A percentile compares a stretch with the other conserved stretches of the same genome.
Evolutionary conservation across 345 rosid species (phyloP).

Genomic region (Arabidopsis thaliana): DNA sequence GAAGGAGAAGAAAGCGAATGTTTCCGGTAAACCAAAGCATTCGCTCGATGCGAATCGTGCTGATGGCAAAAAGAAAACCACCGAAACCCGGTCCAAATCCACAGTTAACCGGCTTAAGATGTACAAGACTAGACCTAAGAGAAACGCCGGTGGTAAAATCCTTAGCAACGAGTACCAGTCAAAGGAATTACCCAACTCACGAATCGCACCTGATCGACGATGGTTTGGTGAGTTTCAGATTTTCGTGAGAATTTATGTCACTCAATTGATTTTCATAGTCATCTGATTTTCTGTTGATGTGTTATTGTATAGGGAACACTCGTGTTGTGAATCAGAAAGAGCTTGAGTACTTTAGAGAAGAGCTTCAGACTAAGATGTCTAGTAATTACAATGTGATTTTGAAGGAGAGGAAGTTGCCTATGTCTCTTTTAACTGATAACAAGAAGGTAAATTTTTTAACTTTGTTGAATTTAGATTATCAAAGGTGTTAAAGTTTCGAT

Average conservation of each 20-base stretch:
- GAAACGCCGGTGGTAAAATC: conserved; percentile 62
- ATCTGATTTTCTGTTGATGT: background rate
- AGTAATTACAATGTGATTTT: conserved; percentile 75
- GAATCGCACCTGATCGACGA: conserved; percentile 85
- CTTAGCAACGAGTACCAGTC: conserved; percentile 77
- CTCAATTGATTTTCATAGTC: background rate
- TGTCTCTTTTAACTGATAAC: conserved; percentile 81
- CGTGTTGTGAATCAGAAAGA: conserved; percentile 79
- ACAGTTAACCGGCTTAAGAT: conserved; percentile 90
- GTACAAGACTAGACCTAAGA: conserved; percentile 73
- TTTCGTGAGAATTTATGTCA: background rate
- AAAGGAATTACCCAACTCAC: conserved; percentile 70
- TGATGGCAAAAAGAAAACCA: conserved; percentile 54
- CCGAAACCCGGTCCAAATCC: conserved; percentile 59
- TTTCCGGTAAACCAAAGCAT: conserved; percentile 90
- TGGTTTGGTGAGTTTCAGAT: conserved; percentile 65
- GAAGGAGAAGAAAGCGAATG: conserved; percentile 72
- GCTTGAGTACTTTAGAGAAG: conserved; percentile 81
- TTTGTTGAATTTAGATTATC: background rate
- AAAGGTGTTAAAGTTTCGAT: background rate
- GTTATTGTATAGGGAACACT: conserved; percentile 58
- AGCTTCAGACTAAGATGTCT: conserved; percentile 68
- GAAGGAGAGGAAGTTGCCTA: conserved; percentile 77
- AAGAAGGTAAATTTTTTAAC: conserved; percentile 57
- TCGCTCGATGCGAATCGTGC: conserved; percentile 84